These are phyloP conservation scores for Cercophora scortea DNA, from an alignment of 495 filamentous ascomycete species.

Conservation along the genomic window DNA sequence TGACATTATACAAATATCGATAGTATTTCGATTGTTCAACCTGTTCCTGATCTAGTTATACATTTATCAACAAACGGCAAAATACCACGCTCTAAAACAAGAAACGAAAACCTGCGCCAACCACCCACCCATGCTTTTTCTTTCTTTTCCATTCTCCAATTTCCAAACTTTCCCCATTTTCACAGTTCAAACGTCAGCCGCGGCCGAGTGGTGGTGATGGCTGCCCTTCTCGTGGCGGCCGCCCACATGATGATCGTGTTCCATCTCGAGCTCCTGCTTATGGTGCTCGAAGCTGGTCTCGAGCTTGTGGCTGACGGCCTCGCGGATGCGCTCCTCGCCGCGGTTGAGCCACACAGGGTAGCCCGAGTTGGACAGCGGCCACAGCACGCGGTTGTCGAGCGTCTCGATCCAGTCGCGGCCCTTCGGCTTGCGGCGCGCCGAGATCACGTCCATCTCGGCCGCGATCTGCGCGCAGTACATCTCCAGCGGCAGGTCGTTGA, in stretches of 20 bases:
- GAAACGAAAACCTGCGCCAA: too few species aligned
- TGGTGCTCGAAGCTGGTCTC: conserved; percentile 21
- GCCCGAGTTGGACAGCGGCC: conserved; percentile 53
- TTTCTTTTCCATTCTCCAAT: too few species aligned
- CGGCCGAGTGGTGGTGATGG: too few species aligned
- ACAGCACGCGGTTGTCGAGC: conserved; percentile 56
- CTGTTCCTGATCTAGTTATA: too few species aligned
- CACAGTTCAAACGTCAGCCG: too few species aligned
- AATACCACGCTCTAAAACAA: too few species aligned
- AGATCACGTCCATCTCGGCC: conserved; percentile 67
- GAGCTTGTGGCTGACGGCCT: conserved; percentile 30
- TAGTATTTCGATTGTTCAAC: too few species aligned
- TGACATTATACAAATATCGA: too few species aligned
- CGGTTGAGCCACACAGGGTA: conserved; percentile 55
- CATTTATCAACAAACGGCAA: too few species aligned
- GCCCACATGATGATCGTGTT: neutral
- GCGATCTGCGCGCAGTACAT: conserved; percentile 65
- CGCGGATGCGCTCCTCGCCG: conserved; percentile 39
- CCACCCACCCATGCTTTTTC: too few species aligned
- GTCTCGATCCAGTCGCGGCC: conserved; percentile 50
- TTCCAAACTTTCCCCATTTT: too few species aligned
- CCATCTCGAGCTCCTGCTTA: conserved; percentile 10
- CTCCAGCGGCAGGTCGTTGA: conserved; percentile 80
- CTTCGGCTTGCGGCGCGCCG: conserved; percentile 46
- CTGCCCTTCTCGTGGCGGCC: too few species aligned